These are phyloP conservation scores for Fragilariopsis cylindrus DNA, from an alignment of 108 stramenopile genomes.

Conservation along the genomic window DNA sequence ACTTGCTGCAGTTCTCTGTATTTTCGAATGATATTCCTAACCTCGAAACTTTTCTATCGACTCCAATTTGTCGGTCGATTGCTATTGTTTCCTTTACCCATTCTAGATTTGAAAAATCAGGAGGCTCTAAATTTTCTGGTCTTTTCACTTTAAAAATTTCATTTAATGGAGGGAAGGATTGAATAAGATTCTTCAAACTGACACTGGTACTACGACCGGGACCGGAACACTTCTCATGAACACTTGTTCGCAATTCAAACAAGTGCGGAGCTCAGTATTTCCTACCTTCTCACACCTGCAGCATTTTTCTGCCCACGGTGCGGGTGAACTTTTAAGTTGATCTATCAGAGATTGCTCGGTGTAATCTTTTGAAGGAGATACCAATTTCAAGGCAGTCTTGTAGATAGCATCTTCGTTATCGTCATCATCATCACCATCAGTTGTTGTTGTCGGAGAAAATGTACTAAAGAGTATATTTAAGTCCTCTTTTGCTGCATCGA, in stretches of 20 bases:
- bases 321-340: conserved; percentile 20
- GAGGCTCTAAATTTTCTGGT: neutral
- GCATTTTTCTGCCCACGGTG: conserved; percentile 24
- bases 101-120: conserved; percentile 18
- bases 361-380: neutral
- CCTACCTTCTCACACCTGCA: conserved; percentile 8
- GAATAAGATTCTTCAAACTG: conserved; percentile 10
- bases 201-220: neutral
- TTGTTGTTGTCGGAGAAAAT: neutral
- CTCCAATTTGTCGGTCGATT: conserved; percentile 11
- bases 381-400: conserved; percentile 5
- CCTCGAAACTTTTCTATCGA: neutral
- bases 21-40: conserved; percentile 12
- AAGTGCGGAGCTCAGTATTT: conserved; percentile 1
- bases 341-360: neutral
- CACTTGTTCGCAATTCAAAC: conserved; percentile 24
- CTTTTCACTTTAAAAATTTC: conserved; percentile 11
- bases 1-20: conserved; percentile 19
- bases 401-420: conserved; percentile 10
- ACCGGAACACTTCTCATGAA: conserved; percentile 18
- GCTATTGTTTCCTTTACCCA: conserved; percentile 9
- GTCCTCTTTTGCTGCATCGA: conserved; percentile 30
- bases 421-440: neutral
- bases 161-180: conserved; percentile 6
- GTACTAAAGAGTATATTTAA: conserved; percentile 11